Evolutionary conservation across 2,329 filamentous ascomycete species (phyloP).

Genomic region (Daldinia sp.): DNA sequence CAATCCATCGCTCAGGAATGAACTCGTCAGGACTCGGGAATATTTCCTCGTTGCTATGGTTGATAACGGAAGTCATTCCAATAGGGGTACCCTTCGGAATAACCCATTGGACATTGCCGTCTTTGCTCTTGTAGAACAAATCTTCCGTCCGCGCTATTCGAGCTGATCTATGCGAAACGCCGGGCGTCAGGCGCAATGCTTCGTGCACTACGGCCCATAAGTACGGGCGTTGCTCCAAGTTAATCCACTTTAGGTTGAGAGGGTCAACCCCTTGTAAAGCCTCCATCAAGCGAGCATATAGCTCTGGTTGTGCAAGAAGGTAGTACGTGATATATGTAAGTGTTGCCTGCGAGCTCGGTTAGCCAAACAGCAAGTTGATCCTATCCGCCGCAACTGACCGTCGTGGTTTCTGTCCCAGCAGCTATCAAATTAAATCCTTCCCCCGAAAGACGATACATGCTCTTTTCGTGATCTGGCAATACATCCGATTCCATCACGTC

Average conservation of each 20-base stretch:
- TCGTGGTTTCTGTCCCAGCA: constrained; percentile 58
- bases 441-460: constrained; percentile 52
- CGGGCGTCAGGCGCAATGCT: constrained; percentile 39
- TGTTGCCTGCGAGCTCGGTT: constrained; percentile 44
- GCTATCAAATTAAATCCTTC: constrained; percentile 56
- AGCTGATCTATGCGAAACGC: constrained; percentile 35
- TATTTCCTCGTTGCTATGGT: constrained; percentile 43
- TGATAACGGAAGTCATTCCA: constrained; percentile 45
- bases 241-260: constrained; percentile 34
- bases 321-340: constrained; percentile 53
- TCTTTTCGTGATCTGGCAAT: constrained; percentile 54
- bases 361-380: constrained; percentile 46
- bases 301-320: constrained; percentile 50
- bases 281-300: constrained; percentile 49
- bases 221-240: constrained; percentile 43
- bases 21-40: constrained; percentile 45
- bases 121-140: constrained; percentile 30
- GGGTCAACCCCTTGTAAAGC: constrained; percentile 49
- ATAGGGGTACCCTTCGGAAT: constrained; percentile 44
- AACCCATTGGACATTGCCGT: constrained; percentile 27
- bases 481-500: constrained; percentile 51
- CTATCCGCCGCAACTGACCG: constrained; percentile 47
- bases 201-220: constrained; percentile 42
- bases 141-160: constrained; percentile 39
- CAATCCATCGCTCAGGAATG: constrained; percentile 44